Conservation (phyloP, 306 rosid genomes). For the Dryas alaskensis region DNA sequence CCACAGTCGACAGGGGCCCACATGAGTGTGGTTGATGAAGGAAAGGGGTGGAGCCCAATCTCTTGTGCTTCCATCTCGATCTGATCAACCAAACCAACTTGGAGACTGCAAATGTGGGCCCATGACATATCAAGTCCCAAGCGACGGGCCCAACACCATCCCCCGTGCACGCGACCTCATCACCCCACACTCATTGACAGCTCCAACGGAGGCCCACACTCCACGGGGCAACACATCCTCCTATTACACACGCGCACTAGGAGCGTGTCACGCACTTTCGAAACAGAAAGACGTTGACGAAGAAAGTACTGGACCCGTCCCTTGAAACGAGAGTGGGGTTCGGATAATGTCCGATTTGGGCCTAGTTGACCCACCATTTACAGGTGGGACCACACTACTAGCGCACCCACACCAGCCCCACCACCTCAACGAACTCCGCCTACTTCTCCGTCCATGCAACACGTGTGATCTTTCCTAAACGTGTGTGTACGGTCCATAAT, state of each 20-base stretch:
- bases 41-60: slow-evolving; percentile 18
- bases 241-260: background rate
- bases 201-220: slow-evolving; percentile 30
- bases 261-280: background rate
- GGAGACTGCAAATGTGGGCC: slow-evolving; percentile 16
- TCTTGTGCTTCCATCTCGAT: background rate
- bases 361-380: slow-evolving; percentile 34
- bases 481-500: slow-evolving; percentile 7
- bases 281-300: background rate
- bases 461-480: slow-evolving; percentile 8
- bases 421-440: slow-evolving; percentile 27
- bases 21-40: background rate
- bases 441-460: slow-evolving; percentile 15
- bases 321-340: background rate
- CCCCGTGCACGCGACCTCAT: slow-evolving; percentile 32
- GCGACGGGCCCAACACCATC: background rate
- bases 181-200: slow-evolving; percentile 28
- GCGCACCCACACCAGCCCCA: slow-evolving; percentile 1
- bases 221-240: slow-evolving; percentile 20
- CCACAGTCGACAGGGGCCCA: background rate
- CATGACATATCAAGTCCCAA: slow-evolving; percentile 15
- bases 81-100: slow-evolving; percentile 11
- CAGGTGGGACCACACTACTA: slow-evolving; percentile 30
- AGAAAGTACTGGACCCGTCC: background rate
- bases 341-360: slow-evolving; percentile 17